Base-by-base conservation (phyloP, 345 rosid species). In the Kandelia obovata region DNA sequence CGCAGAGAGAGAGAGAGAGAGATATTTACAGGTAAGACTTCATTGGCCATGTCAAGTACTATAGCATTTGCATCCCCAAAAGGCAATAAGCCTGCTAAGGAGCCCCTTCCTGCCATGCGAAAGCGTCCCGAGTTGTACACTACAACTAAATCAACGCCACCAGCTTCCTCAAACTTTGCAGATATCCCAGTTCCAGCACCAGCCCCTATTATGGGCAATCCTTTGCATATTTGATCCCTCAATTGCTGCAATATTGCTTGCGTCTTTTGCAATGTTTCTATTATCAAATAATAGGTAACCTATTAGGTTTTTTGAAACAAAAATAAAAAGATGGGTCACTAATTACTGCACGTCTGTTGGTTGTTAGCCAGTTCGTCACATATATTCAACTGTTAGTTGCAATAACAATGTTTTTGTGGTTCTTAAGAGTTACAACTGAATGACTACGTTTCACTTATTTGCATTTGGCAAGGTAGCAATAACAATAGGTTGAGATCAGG, bases 141-240 rank as follows among this genome's bases (percentile, higher is more conserved):
- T 27, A 91, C 88, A 75, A 94, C 87, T 78, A 94, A 61, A 83
- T 89, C 97, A 71, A 88, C 96, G 28, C 97, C 97, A 70, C 98
- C 98, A 73, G 97, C 96, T 82, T 94, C 98, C 80, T 94, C 98
- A 77, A 91, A 94, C 83, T 91, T 91, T 49, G 98, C 96, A 28
- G 97, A 94, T 83, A 94, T 94, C 71, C 98, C 98, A 5, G 98
- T 94, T 71, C 97, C 97, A 64, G 98, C 97, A 75, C 98, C 98
- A 76, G 92, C 98, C 63, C 98, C 98, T 6, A 94, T 87, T 70
- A 94, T 89, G 39, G 98, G 89, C 72, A 83, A 74, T 57, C 92
- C 94, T 74, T 79, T 82, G 70, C 80, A 76, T 58, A 89, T 85
- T 75, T 85, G 95, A 75, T 81, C 87, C 79, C 82, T 86, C 53